Evolutionary conservation across 2,329 filamentous ascomycete species (phyloP).

Genomic region (Grosmannia serpens): DNA sequence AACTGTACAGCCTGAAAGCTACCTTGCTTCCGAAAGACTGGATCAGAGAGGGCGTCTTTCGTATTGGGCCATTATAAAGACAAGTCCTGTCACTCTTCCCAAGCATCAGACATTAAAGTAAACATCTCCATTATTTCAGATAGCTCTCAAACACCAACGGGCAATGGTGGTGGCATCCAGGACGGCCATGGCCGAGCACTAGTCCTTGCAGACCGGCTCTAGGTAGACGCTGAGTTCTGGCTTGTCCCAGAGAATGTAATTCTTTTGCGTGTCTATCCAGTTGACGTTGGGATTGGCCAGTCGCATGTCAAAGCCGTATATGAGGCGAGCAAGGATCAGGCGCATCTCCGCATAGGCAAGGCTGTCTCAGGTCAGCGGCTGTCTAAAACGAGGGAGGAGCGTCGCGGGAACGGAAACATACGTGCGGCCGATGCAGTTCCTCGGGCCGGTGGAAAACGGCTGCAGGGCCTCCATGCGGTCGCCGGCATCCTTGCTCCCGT

Average conservation of each 20-base stretch:
- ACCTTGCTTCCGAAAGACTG: too few relatives aligned
- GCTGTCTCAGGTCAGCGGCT: not conserved
- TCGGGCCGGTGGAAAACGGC: slow-evolving; percentile 9
- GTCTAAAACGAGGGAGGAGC: not conserved
- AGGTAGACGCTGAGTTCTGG: slow-evolving; percentile 11
- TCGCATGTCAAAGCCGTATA: slow-evolving; percentile 17
- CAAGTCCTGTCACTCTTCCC: too few relatives aligned
- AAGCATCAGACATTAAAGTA: too few relatives aligned
- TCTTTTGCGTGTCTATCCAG: slow-evolving; percentile 9
- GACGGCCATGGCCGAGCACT: too few relatives aligned
- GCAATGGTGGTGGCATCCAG: too few relatives aligned
- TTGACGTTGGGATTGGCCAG: slow-evolving; percentile 9
- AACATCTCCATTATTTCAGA: too few relatives aligned
- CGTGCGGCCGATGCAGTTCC: slow-evolving; percentile 11
- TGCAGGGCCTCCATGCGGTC: slow-evolving; percentile 30
- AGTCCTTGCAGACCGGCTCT: not conserved
- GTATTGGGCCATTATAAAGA: too few relatives aligned
- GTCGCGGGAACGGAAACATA: not conserved
- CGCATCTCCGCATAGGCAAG: slow-evolving; percentile 16
- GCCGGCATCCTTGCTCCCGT: slow-evolving; percentile 21
- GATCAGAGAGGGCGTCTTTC: too few relatives aligned
- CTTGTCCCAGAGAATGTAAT: slow-evolving; percentile 13
- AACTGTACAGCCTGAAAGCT: too few relatives aligned
- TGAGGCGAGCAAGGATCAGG: slow-evolving; percentile 13
- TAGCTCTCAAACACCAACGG: too few relatives aligned